A percentile compares a stretch with the other conserved stretches of the same genome.
These are phyloP conservation scores for Salvia rosmarinus DNA, from an alignment of 257 asterid genomes.

Conservation along the genomic window DNA sequence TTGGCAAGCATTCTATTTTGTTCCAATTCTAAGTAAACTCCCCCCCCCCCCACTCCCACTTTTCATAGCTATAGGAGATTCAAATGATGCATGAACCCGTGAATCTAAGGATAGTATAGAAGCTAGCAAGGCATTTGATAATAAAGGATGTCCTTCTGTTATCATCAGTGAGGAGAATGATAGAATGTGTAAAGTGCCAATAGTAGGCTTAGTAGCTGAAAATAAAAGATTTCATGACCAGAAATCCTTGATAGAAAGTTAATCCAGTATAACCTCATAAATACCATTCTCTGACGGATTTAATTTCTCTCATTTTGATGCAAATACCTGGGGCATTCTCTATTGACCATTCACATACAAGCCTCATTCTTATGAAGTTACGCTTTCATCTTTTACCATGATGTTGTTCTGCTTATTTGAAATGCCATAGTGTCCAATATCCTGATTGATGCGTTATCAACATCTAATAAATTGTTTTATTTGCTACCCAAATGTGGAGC, in stretches of 20 bases:
- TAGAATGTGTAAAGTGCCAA: not conserved
- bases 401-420: constrained; percentile 18
- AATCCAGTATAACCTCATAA: not conserved
- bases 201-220: constrained; percentile 9
- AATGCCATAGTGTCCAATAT: not conserved
- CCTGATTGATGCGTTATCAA: not conserved
- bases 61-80: not conserved
- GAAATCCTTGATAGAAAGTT: not conserved
- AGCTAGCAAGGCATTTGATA: constrained; percentile 18
- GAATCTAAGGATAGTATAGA: constrained; percentile 2
- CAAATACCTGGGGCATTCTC: not conserved
- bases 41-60: too few relatives aligned
- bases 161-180: not conserved
- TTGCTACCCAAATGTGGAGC: not conserved
- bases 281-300: not conserved
- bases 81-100: not conserved
- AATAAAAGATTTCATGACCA: constrained; percentile 13
- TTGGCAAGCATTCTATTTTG: not conserved
- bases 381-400: not conserved
- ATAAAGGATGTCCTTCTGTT: not conserved
- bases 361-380: not conserved
- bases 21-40: constrained; percentile 2
- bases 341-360: not conserved
- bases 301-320: not conserved
- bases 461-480: not conserved